Percentiles rank a stretch among this genome's conserved stretches.
phyloP scores from a whole-genome alignment of 2,329 filamentous ascomycete genomes.

The Cryoendolithus antarcticus region DNA sequence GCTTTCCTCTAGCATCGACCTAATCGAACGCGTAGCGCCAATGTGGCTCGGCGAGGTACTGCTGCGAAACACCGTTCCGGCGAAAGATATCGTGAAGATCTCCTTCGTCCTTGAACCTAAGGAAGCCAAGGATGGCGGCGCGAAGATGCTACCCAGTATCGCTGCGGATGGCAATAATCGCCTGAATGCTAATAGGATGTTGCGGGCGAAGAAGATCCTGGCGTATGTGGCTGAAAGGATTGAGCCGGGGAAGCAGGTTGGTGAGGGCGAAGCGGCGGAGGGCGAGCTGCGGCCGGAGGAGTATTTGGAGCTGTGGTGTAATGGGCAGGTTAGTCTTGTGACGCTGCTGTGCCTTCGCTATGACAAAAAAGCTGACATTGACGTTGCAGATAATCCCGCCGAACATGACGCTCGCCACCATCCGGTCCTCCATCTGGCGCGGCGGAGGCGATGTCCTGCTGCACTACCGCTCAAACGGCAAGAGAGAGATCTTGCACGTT shows the following conservation, averaged over 20 bases:
- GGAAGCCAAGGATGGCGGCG: conserved; percentile 36
- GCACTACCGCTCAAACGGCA: conserved; percentile 85
- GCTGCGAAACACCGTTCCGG: conserved; percentile 64
- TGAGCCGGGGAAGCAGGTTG: conserved; percentile 46
- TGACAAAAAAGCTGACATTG: conserved; percentile 27
- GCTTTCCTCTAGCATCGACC: conserved; percentile 63
- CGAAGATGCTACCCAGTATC: conserved; percentile 51
- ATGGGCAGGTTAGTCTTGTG: conserved; percentile 59
- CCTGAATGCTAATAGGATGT: conserved; percentile 92
- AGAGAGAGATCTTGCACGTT: conserved; percentile 42
- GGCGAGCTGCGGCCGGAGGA: conserved; percentile 69
- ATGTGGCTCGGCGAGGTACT: conserved; percentile 88
- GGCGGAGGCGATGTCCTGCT: conserved; percentile 86
- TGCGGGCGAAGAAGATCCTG: conserved; percentile 87
- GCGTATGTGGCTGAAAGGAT: conserved; percentile 87
- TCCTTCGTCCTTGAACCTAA: conserved; percentile 82
- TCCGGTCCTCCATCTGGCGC: conserved; percentile 87
- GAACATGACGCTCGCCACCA: conserved; percentile 85
- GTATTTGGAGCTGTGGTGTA: conserved; percentile 89
- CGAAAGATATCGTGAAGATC: conserved; percentile 93
- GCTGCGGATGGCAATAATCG: conserved; percentile 72
- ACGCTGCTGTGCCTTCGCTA: conserved; percentile 1
- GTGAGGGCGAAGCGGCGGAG: neutral
- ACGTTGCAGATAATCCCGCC: conserved; percentile 48
- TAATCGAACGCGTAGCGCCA: conserved; percentile 74